Percentiles rank a stretch among this genome's conserved stretches.
phyloP scores from a whole-genome alignment of 1,284 basidiomycete species.

The Mycosarcoma mackinlayi region DNA sequence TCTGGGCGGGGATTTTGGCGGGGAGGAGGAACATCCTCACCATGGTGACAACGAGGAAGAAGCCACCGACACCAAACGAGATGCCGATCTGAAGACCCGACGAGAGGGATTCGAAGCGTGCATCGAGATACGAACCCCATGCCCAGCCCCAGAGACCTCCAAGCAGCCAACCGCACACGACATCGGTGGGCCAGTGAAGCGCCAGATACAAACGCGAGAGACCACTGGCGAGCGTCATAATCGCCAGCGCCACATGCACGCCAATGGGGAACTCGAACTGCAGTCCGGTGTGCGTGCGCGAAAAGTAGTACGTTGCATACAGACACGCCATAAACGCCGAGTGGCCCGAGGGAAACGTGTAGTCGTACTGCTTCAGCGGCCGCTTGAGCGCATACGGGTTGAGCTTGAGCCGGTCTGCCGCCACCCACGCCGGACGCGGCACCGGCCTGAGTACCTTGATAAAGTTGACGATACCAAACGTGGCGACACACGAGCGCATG shows the following conservation, averaged over 20 bases:
- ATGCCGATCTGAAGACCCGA: slow-evolving; percentile 22
- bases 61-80: slow-evolving; percentile 11
- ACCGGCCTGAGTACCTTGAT: slow-evolving; percentile 26
- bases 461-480: slow-evolving; percentile 27
- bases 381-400: slow-evolving; percentile 23
- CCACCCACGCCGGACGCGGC: slow-evolving; percentile 31
- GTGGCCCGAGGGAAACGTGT: slow-evolving; percentile 27
- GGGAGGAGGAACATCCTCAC: slow-evolving; percentile 20
- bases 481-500: slow-evolving; percentile 25
- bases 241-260: slow-evolving; percentile 8
- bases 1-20: slow-evolving; percentile 24
- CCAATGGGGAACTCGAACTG: slow-evolving; percentile 14
- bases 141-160: slow-evolving; percentile 29
- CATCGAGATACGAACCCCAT: slow-evolving; percentile 16
- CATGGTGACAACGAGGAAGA: slow-evolving; percentile 23
- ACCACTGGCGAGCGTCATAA: slow-evolving; percentile 24
- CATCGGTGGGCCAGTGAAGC: slow-evolving; percentile 28
- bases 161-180: slow-evolving; percentile 22
- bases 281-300: slow-evolving; percentile 10
- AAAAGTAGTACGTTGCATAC: slow-evolving; percentile 25
- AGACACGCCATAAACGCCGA: slow-evolving; percentile 31
- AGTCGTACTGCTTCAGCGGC: slow-evolving; percentile 28
- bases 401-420: slow-evolving; percentile 22
- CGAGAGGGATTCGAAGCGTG: slow-evolving; percentile 14
- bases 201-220: slow-evolving; percentile 28